Conservation (phyloP, 768 basidiomycete genomes). For the Aureoboletus auriporus region DNA sequence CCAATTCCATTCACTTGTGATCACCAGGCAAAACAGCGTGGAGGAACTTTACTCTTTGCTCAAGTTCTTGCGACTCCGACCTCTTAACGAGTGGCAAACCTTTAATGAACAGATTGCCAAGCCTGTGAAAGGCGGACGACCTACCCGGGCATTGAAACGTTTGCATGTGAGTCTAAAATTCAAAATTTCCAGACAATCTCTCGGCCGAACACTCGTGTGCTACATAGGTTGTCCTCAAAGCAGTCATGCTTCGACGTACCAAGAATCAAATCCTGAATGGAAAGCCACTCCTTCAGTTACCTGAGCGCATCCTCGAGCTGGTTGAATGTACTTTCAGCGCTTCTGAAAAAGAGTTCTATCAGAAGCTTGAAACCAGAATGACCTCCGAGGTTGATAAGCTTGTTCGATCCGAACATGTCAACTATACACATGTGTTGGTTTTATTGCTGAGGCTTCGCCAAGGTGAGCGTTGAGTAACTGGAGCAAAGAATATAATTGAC, state of each 20-base stretch:
- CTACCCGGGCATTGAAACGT: slow-evolving; percentile 72
- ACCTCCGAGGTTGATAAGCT: slow-evolving; percentile 64
- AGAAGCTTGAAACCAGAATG: slow-evolving; percentile 65
- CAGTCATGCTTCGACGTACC: slow-evolving; percentile 85
- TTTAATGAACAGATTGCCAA: slow-evolving; percentile 79
- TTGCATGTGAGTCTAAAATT: slow-evolving; percentile 52
- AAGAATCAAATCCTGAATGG: slow-evolving; percentile 76
- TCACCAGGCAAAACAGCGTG: slow-evolving; percentile 77
- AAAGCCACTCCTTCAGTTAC: slow-evolving; percentile 77
- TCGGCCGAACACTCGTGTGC: background rate
- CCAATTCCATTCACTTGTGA: background rate
- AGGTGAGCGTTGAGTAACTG: slow-evolving; percentile 44
- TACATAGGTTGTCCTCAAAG: slow-evolving; percentile 67
- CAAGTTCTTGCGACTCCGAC: slow-evolving; percentile 82
- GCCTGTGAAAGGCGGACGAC: slow-evolving; percentile 69
- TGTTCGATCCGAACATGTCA: slow-evolving; percentile 47
- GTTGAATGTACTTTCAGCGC: slow-evolving; percentile 74
- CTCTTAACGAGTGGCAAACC: slow-evolving; percentile 70
- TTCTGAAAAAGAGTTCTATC: slow-evolving; percentile 79
- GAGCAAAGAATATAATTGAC: background rate
- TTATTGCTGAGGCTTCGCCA: slow-evolving; percentile 83
- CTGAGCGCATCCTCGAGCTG: slow-evolving; percentile 64
- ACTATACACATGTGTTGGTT: slow-evolving; percentile 68
- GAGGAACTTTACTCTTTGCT: slow-evolving; percentile 87
- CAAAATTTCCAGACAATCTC: background rate